Conservation (phyloP, 2,329 filamentous ascomycete genomes). For the Macrophomina pseudophaseolina region DNA sequence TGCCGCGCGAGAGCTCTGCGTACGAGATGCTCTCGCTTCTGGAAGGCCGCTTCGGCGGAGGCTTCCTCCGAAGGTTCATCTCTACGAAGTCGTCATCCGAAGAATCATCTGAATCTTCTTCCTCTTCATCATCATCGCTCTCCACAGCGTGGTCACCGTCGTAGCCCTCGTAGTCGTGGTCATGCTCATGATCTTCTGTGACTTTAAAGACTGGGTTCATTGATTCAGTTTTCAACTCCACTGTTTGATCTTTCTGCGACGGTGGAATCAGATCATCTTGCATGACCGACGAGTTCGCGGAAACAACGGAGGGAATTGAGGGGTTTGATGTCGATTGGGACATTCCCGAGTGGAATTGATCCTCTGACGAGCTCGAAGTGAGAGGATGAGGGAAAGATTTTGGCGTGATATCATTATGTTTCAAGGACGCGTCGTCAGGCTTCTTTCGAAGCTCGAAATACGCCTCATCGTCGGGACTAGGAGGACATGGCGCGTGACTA, state of each 20-base stretch:
- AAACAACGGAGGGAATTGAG: slow-evolving; percentile 58
- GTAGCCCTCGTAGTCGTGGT: slow-evolving; percentile 47
- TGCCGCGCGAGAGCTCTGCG: slow-evolving; percentile 41
- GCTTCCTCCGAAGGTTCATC: slow-evolving; percentile 34
- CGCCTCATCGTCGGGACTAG: slow-evolving; percentile 53
- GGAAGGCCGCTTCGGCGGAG: slow-evolving; percentile 13
- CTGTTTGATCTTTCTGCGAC: slow-evolving; percentile 12
- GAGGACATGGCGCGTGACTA: slow-evolving; percentile 48
- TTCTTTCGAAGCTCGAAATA: slow-evolving; percentile 22
- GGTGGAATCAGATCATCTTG: slow-evolving; percentile 39
- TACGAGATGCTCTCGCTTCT: slow-evolving; percentile 45
- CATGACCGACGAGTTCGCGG: slow-evolving; percentile 52
- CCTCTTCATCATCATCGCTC: slow-evolving; percentile 48
- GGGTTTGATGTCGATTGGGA: slow-evolving; percentile 58
- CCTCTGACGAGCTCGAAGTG: slow-evolving; percentile 55
- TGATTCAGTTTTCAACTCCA: background rate
- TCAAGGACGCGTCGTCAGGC: background rate
- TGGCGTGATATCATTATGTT: slow-evolving; percentile 9
- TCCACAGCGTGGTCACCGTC: slow-evolving; percentile 47
- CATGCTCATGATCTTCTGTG: slow-evolving; percentile 31
- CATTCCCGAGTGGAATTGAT: slow-evolving; percentile 52
- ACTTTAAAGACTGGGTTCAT: background rate
- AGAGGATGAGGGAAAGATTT: slow-evolving; percentile 5
- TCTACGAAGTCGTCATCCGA: slow-evolving; percentile 44
- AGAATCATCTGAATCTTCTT: slow-evolving; percentile 47